These are phyloP conservation scores for Blumeriella jaapii DNA, from an alignment of 2,329 filamentous ascomycete genomes.

Conservation along the genomic window DNA sequence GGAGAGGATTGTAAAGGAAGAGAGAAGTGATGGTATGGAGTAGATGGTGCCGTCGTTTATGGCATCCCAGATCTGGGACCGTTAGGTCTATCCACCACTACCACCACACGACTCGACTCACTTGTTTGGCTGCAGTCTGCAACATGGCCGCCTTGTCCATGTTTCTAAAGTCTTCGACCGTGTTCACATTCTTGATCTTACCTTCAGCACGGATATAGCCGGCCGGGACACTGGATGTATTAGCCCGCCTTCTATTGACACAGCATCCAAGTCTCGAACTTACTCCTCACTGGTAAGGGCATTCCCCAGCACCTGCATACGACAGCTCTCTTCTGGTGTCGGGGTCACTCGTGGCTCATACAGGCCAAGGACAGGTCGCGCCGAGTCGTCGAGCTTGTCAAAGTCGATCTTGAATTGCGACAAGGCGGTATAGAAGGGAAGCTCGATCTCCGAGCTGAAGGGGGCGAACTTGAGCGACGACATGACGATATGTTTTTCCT, in stretches of 20 bases:
- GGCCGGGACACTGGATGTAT: conserved; percentile 46
- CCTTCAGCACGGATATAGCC: conserved; percentile 77
- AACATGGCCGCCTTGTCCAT: conserved; percentile 71
- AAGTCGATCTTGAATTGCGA: conserved; percentile 90
- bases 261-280: conserved; percentile 27
- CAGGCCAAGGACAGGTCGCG: conserved; percentile 71
- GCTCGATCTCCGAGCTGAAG: conserved; percentile 87
- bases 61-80: conserved; percentile 81
- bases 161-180: conserved; percentile 82
- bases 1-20: conserved; percentile 79
- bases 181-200: conserved; percentile 92
- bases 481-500: too few relatives aligned
- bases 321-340: conserved; percentile 63
- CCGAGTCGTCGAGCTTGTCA: conserved; percentile 92
- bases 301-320: conserved; percentile 82
- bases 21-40: conserved; percentile 80
- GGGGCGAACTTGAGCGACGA: conserved; percentile 63
- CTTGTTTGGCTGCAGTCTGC: conserved; percentile 66
- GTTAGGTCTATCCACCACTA: not conserved
- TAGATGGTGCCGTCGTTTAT: conserved; percentile 96
- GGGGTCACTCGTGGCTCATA: conserved; percentile 74
- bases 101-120: too few relatives aligned
- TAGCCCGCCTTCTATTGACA: not conserved
- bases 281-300: conserved; percentile 77
- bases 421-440: conserved; percentile 90